Evolutionary conservation across 192 early-diverging fungal species (phyloP).

Genomic region (Rhizophagus sp.): DNA sequence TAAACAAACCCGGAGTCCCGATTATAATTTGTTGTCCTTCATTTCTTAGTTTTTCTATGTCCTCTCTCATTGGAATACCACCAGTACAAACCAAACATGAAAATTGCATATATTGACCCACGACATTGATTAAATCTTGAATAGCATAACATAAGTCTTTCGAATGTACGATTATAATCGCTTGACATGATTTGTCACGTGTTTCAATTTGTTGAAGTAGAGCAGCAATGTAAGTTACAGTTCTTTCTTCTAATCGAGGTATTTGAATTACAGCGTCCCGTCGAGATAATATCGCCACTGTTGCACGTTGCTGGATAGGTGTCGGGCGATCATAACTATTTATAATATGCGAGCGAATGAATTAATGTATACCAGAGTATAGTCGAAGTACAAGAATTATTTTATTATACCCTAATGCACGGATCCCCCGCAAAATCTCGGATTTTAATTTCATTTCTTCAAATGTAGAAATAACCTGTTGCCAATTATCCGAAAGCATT

Average conservation of each 20-base stretch:
- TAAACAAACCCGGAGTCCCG: conserved; percentile 20
- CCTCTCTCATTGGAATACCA: conserved; percentile 4
- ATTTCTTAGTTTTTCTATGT: conserved; percentile 7
- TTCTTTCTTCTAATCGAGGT: conserved; percentile 13
- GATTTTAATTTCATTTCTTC: conserved; percentile 26
- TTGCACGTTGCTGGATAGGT: conserved; percentile 21
- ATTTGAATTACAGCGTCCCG: conserved; percentile 22
- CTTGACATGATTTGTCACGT: conserved; percentile 12
- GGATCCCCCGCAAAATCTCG: conserved; percentile 12
- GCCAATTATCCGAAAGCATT: conserved; percentile 18
- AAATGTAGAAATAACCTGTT: conserved; percentile 4
- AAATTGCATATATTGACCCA: background rate
- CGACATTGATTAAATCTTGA: conserved; percentile 8
- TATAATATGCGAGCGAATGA: background rate
- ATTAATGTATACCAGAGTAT: background rate
- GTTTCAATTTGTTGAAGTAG: conserved; percentile 25
- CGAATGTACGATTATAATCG: conserved; percentile 8
- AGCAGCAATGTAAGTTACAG: conserved; percentile 7
- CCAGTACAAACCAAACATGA: conserved; percentile 14
- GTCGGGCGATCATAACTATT: conserved; percentile 16
- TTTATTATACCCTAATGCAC: background rate
- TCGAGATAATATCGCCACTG: background rate
- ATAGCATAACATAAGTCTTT: conserved; percentile 21
- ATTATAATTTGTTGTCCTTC: conserved; percentile 21
- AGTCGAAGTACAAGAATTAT: background rate